Conservation (phyloP, 1,139 yeast genomes). For the Chernovozyma sophiae-reginae region DNA sequence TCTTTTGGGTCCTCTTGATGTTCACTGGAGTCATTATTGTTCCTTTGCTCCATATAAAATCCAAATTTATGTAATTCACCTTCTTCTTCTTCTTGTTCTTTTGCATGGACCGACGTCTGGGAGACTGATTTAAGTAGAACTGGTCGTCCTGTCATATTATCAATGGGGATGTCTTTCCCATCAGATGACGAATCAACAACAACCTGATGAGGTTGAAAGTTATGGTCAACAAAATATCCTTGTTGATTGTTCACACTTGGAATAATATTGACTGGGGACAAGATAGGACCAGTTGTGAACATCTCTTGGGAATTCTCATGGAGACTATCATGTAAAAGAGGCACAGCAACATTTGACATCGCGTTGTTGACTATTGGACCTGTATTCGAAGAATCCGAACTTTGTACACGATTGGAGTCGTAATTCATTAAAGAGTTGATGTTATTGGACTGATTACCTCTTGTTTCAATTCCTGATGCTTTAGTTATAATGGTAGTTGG, state of each 20-base stretch:
- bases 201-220: slow-evolving; percentile 62
- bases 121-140: slow-evolving; percentile 61
- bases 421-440: too few relatives aligned
- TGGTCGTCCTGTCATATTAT: slow-evolving; percentile 68
- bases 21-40: slow-evolving; percentile 12
- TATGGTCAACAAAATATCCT: slow-evolving; percentile 24
- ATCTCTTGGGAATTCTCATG: slow-evolving; percentile 51
- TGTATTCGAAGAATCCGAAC: too few relatives aligned
- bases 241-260: slow-evolving; percentile 15
- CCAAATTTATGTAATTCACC: slow-evolving; percentile 90
- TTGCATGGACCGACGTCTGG: slow-evolving; percentile 64
- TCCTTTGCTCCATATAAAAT: slow-evolving; percentile 55
- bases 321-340: slow-evolving; percentile 23
- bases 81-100: slow-evolving; percentile 81
- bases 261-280: slow-evolving; percentile 38
- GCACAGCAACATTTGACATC: not conserved
- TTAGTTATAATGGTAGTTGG: not conserved
- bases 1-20: slow-evolving; percentile 4
- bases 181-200: slow-evolving; percentile 56
- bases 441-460: too few relatives aligned
- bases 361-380: too few relatives aligned
- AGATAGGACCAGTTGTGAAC: slow-evolving; percentile 52
- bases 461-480: not conserved
- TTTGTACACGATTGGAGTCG: too few relatives aligned
- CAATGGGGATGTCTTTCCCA: slow-evolving; percentile 55